phyloP scores from a whole-genome alignment of 116 monocot species.

The Posidonia oceanica region DNA sequence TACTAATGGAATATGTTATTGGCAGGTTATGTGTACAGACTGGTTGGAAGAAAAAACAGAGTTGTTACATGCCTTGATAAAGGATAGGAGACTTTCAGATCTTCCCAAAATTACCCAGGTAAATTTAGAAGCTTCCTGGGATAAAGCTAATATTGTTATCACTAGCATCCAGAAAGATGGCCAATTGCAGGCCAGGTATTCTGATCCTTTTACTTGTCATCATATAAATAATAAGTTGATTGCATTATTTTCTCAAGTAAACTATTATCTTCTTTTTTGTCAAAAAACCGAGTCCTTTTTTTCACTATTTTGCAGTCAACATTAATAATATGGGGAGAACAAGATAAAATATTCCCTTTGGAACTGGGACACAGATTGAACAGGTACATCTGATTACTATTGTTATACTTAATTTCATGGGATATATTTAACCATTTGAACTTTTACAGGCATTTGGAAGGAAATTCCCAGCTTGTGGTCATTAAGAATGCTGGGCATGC shows the following conservation, averaged over 20 bases:
- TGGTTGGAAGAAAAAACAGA: conserved; percentile 77
- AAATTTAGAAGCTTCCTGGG: neutral
- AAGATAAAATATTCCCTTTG: conserved; percentile 87
- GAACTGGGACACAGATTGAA: conserved; percentile 76
- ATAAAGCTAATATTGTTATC: too few species aligned
- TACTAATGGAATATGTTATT: conserved; percentile 3
- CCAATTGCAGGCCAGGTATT: too few species aligned
- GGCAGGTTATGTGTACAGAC: conserved; percentile 90
- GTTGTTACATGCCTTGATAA: conserved; percentile 56
- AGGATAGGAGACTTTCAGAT: conserved; percentile 56
- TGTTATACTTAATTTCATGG: neutral
- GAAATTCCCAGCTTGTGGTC: conserved; percentile 51
- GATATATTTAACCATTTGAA: neutral
- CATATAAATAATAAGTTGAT: too few species aligned
- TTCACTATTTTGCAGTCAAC: conserved; percentile 44
- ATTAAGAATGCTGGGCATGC: conserved; percentile 93
- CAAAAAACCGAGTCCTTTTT: neutral
- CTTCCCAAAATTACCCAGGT: conserved; percentile 92
- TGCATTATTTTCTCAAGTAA: too few species aligned
- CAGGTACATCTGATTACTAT: conserved; percentile 23
- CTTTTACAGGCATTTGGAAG: conserved; percentile 64
- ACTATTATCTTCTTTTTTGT: too few species aligned
- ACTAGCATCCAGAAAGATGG: too few species aligned
- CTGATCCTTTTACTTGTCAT: too few species aligned
- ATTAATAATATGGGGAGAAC: conserved; percentile 89